These are phyloP conservation scores for Collybia mongolica DNA, from an alignment of 768 basidiomycete species.

Conservation along the genomic window DNA sequence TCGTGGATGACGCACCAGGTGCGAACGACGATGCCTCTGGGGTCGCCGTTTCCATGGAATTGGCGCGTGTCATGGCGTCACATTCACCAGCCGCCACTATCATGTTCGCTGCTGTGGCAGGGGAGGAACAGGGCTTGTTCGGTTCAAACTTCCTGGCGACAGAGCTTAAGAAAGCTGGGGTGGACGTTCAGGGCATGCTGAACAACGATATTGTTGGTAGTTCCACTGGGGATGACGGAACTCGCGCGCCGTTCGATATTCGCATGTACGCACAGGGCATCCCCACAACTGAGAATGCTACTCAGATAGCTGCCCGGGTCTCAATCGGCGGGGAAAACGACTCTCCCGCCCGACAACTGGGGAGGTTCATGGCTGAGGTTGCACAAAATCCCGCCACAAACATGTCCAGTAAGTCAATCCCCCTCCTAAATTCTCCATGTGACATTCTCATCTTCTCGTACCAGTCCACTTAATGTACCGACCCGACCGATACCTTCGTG, in stretches of 20 bases:
- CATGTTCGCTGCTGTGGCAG: slow-evolving; percentile 50
- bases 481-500: slow-evolving; percentile 52
- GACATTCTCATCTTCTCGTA: background rate
- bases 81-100: slow-evolving; percentile 47
- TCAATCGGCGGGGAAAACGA: slow-evolving; percentile 55
- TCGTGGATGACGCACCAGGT: slow-evolving; percentile 45
- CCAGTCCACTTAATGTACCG: slow-evolving; percentile 51
- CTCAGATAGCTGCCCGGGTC: slow-evolving; percentile 30
- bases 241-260: slow-evolving; percentile 44
- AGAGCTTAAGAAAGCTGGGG: slow-evolving; percentile 36
- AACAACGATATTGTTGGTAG: slow-evolving; percentile 59
- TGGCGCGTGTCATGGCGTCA: slow-evolving; percentile 50
- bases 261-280: slow-evolving; percentile 53
- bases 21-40: slow-evolving; percentile 57
- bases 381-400: slow-evolving; percentile 44
- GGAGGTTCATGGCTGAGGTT: slow-evolving; percentile 52
- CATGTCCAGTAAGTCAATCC: slow-evolving; percentile 38
- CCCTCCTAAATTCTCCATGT: background rate
- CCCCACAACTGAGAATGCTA: slow-evolving; percentile 39
- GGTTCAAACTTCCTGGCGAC: slow-evolving; percentile 49
- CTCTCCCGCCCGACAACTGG: slow-evolving; percentile 48
- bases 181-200: slow-evolving; percentile 56
- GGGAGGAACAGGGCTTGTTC: slow-evolving; percentile 52
- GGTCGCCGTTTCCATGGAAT: slow-evolving; percentile 53
- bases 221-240: slow-evolving; percentile 46